phyloP scores from a whole-genome alignment of 345 rosid genomes.

The Citrus glauca region DNA sequence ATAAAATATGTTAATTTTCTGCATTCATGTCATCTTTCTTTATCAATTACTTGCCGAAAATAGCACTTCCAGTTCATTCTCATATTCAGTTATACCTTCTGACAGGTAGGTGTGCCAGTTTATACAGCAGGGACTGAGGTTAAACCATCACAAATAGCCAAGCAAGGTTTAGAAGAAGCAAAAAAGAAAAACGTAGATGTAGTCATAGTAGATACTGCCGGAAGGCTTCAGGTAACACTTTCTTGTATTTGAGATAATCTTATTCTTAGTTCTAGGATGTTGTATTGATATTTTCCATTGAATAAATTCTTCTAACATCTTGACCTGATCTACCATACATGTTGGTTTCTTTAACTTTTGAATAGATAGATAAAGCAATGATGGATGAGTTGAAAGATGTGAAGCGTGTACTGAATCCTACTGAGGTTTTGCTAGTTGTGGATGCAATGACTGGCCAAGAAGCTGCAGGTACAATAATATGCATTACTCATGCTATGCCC shows the following conservation, averaged over 20 bases:
- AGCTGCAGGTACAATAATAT: conserved; percentile 68
- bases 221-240: conserved; percentile 85
- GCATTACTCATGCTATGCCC: background rate
- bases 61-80: conserved; percentile 9
- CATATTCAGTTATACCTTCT: conserved; percentile 33
- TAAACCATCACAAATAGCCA: conserved; percentile 88
- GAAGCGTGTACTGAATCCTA: conserved; percentile 75
- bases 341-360: background rate
- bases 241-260: background rate
- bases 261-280: background rate
- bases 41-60: background rate
- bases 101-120: conserved; percentile 89
- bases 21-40: background rate
- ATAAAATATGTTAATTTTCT: background rate
- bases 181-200: conserved; percentile 79
- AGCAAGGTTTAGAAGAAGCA: conserved; percentile 82
- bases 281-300: background rate
- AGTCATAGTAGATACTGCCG: conserved; percentile 93
- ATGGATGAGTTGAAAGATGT: conserved; percentile 99
- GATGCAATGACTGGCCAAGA: conserved; percentile 99
- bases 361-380: conserved; percentile 91
- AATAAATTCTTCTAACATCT: background rate
- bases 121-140: conserved; percentile 82
- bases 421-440: conserved; percentile 92
- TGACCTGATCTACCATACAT: background rate